These are phyloP conservation scores for Cordyceps fumosorosea DNA, from an alignment of 2,329 filamentous ascomycete species.

Conservation along the genomic window DNA sequence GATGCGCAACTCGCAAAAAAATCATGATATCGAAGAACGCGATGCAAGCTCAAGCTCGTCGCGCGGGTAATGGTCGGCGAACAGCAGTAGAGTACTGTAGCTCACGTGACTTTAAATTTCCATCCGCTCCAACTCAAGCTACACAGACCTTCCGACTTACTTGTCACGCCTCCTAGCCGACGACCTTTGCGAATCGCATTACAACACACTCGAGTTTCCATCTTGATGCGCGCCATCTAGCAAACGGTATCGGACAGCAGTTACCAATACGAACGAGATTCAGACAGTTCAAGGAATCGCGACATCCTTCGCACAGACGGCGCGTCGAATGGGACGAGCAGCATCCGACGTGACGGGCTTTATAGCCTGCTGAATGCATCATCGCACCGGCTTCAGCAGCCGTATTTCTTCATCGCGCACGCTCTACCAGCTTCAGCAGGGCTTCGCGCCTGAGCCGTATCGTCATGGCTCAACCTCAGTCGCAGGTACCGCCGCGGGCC, in stretches of 20 bases:
- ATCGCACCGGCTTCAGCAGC: constrained; percentile 14
- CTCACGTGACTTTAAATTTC: constrained; percentile 40
- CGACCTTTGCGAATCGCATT: neutral
- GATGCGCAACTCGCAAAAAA: neutral
- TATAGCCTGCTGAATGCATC: constrained; percentile 38
- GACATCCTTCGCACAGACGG: constrained; percentile 6
- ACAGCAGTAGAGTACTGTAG: neutral
- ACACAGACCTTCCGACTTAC: constrained; percentile 23
- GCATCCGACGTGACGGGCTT: constrained; percentile 42
- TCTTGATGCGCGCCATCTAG: neutral
- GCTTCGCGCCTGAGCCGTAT: constrained; percentile 3
- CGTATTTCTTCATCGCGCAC: constrained; percentile 7
- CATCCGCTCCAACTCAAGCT: constrained; percentile 13
- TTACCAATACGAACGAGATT: neutral
- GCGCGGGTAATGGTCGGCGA: constrained; percentile 23
- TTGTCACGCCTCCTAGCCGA: constrained; percentile 21
- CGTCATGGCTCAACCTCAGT: constrained; percentile 55
- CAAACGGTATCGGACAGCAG: neutral
- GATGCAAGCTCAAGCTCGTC: constrained; percentile 4
- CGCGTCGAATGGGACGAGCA: constrained; percentile 42
- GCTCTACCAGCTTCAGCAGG: constrained; percentile 6
- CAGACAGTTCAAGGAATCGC: neutral
- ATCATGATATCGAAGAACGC: constrained; percentile 11
- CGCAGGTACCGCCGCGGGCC: constrained; percentile 43
- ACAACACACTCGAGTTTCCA: neutral